These are phyloP conservation scores for Rosellinia necatrix DNA, from an alignment of 2,329 filamentous ascomycete species.

Conservation along the genomic window DNA sequence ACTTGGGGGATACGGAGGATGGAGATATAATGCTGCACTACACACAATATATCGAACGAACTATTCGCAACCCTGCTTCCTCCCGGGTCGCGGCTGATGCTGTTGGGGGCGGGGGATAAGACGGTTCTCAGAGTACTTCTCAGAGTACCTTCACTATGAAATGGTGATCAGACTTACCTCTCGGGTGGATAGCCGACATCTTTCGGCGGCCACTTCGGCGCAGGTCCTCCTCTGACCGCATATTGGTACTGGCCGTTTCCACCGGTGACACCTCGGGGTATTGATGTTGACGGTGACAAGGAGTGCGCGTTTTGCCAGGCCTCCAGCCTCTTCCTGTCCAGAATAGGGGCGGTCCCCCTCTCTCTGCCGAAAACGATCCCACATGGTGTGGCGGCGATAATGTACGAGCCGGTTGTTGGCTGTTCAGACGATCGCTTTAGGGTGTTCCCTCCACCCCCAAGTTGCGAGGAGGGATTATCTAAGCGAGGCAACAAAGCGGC, in stretches of 20 bases:
- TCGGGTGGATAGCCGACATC: conserved; percentile 38
- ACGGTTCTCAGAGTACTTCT: too few relatives aligned
- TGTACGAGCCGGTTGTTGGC: conserved; percentile 9
- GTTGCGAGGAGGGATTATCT: too few relatives aligned
- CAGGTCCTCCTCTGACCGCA: conserved; percentile 44
- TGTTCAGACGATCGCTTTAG: background rate
- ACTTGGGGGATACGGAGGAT: conserved; percentile 1
- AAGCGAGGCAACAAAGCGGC: too few relatives aligned
- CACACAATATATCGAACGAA: background rate
- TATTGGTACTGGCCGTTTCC: conserved; percentile 45
- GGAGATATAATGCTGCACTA: background rate
- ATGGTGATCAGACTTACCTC: conserved; percentile 30
- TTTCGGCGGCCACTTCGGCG: conserved; percentile 40
- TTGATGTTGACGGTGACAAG: conserved; percentile 28
- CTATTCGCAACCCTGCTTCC: conserved; percentile 2
- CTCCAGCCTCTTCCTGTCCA: conserved; percentile 40
- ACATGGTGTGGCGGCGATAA: conserved; percentile 40
- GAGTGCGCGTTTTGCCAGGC: conserved; percentile 41
- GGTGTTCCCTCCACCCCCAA: conserved; percentile 4
- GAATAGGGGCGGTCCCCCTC: conserved; percentile 29
- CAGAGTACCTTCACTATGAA: too few relatives aligned
- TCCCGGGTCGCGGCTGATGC: background rate
- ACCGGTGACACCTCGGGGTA: conserved; percentile 32
- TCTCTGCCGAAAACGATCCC: conserved; percentile 43
- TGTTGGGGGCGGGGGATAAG: background rate